phyloP scores from a whole-genome alignment of 2,329 filamentous ascomycete species.

The Monosporascus sp. region DNA sequence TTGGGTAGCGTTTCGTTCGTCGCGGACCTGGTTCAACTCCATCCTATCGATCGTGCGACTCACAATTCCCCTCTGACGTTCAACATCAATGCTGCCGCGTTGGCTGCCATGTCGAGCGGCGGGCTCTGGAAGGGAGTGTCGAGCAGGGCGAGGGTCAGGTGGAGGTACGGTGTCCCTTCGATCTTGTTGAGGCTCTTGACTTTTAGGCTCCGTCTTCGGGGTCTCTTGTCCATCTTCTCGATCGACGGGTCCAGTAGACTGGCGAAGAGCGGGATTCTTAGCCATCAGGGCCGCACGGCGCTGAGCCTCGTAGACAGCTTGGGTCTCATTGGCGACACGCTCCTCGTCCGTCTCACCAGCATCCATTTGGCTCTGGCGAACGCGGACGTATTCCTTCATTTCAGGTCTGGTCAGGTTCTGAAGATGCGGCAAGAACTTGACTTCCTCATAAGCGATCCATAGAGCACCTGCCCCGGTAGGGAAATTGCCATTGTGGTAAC shows the following conservation, averaged over 20 bases:
- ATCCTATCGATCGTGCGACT: neutral
- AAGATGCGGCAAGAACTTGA: slow-evolving; percentile 53
- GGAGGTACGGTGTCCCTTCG: neutral
- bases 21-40: slow-evolving; percentile 1
- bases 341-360: slow-evolving; percentile 45
- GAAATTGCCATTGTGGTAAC: slow-evolving; percentile 54
- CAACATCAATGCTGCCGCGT: neutral
- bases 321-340: slow-evolving; percentile 43
- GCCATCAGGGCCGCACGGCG: slow-evolving; percentile 32
- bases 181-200: neutral
- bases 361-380: slow-evolving; percentile 55
- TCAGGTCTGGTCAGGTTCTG: slow-evolving; percentile 45
- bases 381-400: slow-evolving; percentile 59
- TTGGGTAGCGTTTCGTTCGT: neutral
- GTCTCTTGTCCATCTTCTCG: slow-evolving; percentile 15
- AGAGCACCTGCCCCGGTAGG: slow-evolving; percentile 54
- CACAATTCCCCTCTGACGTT: slow-evolving; percentile 1
- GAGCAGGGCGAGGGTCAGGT: neutral
- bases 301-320: slow-evolving; percentile 48
- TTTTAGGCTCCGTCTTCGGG: slow-evolving; percentile 3
- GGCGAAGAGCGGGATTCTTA: slow-evolving; percentile 11
- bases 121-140: slow-evolving; percentile 2
- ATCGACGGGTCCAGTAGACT: slow-evolving; percentile 6
- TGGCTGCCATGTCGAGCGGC: neutral
- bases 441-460: slow-evolving; percentile 60